Conservation (phyloP, 179 eudicot genomes). For the Beta macrorhiza region DNA sequence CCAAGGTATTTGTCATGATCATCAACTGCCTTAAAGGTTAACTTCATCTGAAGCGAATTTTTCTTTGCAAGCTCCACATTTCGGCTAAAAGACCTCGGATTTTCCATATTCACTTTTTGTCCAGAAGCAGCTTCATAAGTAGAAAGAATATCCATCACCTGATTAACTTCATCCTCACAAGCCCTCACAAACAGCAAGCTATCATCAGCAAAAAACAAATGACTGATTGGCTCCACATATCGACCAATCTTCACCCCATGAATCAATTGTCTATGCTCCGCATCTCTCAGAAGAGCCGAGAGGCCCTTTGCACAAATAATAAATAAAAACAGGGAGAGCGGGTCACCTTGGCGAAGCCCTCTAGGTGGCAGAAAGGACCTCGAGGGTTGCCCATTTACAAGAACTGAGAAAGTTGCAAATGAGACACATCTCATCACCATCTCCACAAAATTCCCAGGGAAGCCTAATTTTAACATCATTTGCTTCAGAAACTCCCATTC, state of each 20-base stretch:
- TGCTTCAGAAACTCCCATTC: neutral
- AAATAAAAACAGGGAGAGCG: neutral
- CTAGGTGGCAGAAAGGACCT: neutral
- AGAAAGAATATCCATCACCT: too few species aligned
- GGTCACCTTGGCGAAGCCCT: neutral
- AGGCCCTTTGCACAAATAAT: too few species aligned
- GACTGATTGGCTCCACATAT: neutral
- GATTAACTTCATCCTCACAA: too few species aligned
- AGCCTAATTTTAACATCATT: neutral
- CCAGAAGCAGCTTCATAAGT: too few species aligned
- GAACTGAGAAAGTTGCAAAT: neutral
- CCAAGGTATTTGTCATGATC: too few species aligned
- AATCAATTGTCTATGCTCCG: too few species aligned
- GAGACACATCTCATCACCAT: neutral
- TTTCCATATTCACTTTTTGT: too few species aligned
- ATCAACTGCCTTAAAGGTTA: too few species aligned
- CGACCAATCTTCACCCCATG: neutral
- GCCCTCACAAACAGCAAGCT: neutral
- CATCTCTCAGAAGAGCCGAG: too few species aligned
- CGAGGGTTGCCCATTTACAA: neutral
- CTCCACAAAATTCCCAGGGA: neutral
- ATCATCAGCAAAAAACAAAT: neutral
- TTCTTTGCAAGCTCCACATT: too few species aligned
- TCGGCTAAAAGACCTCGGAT: too few species aligned
- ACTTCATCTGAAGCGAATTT: too few species aligned